Conservation (phyloP, 352 stramenopile genomes). For the Globisporangium parvum region DNA sequence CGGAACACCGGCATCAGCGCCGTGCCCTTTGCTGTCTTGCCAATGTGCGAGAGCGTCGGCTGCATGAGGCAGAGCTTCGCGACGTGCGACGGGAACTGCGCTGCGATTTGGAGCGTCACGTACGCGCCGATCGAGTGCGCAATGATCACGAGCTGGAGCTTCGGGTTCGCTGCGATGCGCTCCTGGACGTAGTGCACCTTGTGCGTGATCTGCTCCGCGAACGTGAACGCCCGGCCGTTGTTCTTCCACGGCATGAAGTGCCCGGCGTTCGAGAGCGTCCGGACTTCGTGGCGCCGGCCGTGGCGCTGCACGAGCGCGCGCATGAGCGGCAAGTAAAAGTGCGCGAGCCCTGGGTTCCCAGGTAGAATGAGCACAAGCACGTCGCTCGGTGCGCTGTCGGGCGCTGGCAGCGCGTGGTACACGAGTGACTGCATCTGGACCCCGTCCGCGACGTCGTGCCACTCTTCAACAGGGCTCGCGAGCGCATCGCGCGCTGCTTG, state of each 20-base stretch:
- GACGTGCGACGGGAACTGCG: constrained; percentile 44
- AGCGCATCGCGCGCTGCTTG: constrained; percentile 11
- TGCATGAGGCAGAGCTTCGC: constrained; percentile 66
- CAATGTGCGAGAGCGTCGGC: constrained; percentile 64
- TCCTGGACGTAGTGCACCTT: constrained; percentile 43
- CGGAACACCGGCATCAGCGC: constrained; percentile 48
- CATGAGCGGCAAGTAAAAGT: constrained; percentile 68
- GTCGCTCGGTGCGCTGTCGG: constrained; percentile 17
- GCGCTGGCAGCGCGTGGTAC: constrained; percentile 23
- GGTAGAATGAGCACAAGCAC: constrained; percentile 56
- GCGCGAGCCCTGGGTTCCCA: constrained; percentile 56
- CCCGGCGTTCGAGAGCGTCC: constrained; percentile 47
- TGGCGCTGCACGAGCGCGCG: constrained; percentile 33
- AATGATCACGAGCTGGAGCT: constrained; percentile 43
- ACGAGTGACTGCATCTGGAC: constrained; percentile 39
- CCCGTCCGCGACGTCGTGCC: constrained; percentile 41
- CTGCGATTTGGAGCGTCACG: constrained; percentile 45
- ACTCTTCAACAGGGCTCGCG: constrained; percentile 33
- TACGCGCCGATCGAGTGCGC: constrained; percentile 64
- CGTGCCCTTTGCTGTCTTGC: constrained; percentile 30
- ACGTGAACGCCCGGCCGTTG: constrained; percentile 34
- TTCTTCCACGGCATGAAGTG: constrained; percentile 71
- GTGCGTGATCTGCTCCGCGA: constrained; percentile 54
- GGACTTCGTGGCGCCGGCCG: constrained; percentile 39
- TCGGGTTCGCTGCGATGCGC: constrained; percentile 37